phyloP scores from a whole-genome alignment of 345 rosid species.

The Mallotus nudiflorus region DNA sequence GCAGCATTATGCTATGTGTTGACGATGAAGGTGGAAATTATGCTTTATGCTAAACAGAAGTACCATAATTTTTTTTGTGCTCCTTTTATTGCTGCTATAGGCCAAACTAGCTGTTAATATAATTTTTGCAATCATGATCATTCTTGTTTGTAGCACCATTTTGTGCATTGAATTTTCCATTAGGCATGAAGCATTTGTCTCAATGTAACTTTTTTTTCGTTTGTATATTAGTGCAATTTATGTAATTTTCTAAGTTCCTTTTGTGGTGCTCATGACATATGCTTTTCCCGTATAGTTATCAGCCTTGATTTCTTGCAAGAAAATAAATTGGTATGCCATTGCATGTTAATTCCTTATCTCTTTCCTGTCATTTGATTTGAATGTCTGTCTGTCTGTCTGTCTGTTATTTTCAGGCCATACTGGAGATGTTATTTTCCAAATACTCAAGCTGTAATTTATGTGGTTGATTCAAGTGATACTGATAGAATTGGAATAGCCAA shows the following conservation, averaged over 20 bases:
- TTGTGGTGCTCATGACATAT: neutral
- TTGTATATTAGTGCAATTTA: neutral
- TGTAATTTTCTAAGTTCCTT: neutral
- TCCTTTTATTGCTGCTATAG: too few relatives aligned
- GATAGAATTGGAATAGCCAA: slow-evolving; percentile 69
- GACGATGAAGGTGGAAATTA: too few relatives aligned
- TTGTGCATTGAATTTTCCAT: neutral
- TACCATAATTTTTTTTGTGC: too few relatives aligned
- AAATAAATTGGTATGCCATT: neutral
- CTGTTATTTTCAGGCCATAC: slow-evolving; percentile 75
- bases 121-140: too few relatives aligned
- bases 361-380: neutral
- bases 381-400: neutral
- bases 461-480: slow-evolving; percentile 77
- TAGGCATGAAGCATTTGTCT: neutral
- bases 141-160: neutral
- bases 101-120: too few relatives aligned
- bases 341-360: neutral
- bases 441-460: slow-evolving; percentile 76
- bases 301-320: neutral
- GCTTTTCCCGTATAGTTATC: too few relatives aligned
- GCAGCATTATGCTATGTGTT: too few relatives aligned
- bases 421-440: slow-evolving; percentile 91
- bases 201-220: neutral
- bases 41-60: too few relatives aligned